A percentile compares a stretch with the other conserved stretches of the same genome.
Evolutionary conservation across 2,329 filamentous ascomycete genomes (phyloP).

Genomic region (Penicillium janthinellum): DNA sequence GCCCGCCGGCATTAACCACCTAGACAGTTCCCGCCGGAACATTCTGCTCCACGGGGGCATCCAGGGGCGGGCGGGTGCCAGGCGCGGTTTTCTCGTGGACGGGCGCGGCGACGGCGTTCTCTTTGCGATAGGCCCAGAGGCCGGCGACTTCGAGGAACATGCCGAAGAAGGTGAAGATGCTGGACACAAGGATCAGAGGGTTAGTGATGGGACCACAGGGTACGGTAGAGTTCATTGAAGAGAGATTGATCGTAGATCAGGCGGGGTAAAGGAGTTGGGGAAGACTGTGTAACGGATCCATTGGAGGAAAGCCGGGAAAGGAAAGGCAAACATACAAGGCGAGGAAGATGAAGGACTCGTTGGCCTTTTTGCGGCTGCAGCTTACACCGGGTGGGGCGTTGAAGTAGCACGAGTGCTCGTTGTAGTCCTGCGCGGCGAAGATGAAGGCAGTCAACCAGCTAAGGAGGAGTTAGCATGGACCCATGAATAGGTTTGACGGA

Average conservation of each 20-base stretch:
- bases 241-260: background rate
- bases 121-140: slow-evolving; percentile 38
- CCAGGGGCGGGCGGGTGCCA: slow-evolving; percentile 20
- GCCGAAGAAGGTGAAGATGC: slow-evolving; percentile 46
- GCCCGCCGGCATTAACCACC: background rate
- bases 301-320: background rate
- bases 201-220: background rate
- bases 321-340: slow-evolving; percentile 44
- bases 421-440: slow-evolving; percentile 51
- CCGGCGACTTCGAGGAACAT: slow-evolving; percentile 41
- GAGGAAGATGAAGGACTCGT: slow-evolving; percentile 49
- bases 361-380: slow-evolving; percentile 45
- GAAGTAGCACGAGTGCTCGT: slow-evolving; percentile 32
- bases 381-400: slow-evolving; percentile 35
- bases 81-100: slow-evolving; percentile 30
- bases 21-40: slow-evolving; percentile 19
- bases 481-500: background rate
- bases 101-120: slow-evolving; percentile 12
- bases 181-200: slow-evolving; percentile 11
- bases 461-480: background rate
- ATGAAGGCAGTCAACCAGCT: slow-evolving; percentile 54
- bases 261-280: background rate
- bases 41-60: slow-evolving; percentile 18
- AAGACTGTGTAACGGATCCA: background rate
- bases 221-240: background rate